These are phyloP conservation scores for Penicillium polonicum DNA, from an alignment of 2,329 filamentous ascomycete genomes.

Conservation along the genomic window DNA sequence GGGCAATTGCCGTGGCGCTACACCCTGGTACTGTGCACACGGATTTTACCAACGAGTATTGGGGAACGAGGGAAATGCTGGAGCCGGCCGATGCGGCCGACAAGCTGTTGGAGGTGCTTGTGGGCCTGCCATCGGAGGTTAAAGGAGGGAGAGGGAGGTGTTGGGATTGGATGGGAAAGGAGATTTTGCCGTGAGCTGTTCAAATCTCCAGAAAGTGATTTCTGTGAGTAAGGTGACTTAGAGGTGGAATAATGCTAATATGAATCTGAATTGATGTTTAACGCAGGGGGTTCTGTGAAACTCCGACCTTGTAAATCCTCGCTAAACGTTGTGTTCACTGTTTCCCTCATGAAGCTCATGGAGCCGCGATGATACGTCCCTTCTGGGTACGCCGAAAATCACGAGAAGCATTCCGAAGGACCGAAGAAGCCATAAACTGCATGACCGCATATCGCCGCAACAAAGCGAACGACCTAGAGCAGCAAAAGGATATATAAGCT, in stretches of 20 bases:
- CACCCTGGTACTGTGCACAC: conserved; percentile 83
- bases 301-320: background rate
- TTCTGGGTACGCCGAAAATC: background rate
- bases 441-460: background rate
- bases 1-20: conserved; percentile 66
- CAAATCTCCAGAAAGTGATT: background rate
- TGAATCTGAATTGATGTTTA: background rate
- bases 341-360: background rate
- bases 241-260: background rate
- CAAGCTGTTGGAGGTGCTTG: conserved; percentile 61
- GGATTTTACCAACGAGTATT: conserved; percentile 69
- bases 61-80: conserved; percentile 68
- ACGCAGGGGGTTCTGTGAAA: background rate
- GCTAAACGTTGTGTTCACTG: background rate
- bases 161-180: conserved; percentile 69
- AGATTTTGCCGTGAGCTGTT: conserved; percentile 54
- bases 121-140: conserved; percentile 35
- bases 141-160: conserved; percentile 59
- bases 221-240: background rate
- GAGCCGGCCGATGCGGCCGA: conserved; percentile 65
- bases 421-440: background rate
- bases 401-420: background rate
- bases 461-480: too few species aligned
- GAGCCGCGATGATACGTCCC: background rate
- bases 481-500: background rate